Evolutionary conservation across 805 yeast species (phyloP).

Genomic region (Phaffomyces opuntiae): DNA sequence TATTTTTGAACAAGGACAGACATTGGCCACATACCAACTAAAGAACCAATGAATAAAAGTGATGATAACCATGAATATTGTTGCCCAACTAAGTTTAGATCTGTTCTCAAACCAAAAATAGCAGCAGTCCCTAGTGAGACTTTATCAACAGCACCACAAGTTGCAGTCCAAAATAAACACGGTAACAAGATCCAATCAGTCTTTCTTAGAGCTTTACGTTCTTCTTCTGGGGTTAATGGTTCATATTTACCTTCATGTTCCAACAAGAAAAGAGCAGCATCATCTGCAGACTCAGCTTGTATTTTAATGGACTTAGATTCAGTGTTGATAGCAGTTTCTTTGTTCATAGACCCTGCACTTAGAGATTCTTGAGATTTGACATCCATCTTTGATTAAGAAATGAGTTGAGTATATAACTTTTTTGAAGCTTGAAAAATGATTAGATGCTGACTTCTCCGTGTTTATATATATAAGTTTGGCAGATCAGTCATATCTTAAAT

Average conservation of each 20-base stretch:
- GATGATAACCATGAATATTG: conserved; percentile 35
- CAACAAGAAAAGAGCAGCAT: conserved; percentile 21
- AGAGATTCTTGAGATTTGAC: conserved; percentile 1
- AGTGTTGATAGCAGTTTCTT: conserved; percentile 1
- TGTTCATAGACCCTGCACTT: background rate
- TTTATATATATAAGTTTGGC: background rate
- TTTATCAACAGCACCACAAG: conserved; percentile 38
- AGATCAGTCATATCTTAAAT: background rate
- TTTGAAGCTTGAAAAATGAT: background rate
- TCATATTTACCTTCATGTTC: conserved; percentile 20
- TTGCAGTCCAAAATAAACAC: conserved; percentile 27
- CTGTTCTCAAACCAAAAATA: conserved; percentile 36
- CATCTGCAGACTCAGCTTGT: conserved; percentile 10
- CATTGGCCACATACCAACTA: conserved; percentile 34
- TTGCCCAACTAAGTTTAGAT: conserved; percentile 33
- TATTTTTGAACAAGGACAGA: conserved; percentile 22
- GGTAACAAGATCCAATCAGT: conserved; percentile 34
- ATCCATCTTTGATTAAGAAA: background rate
- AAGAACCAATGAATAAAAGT: conserved; percentile 35
- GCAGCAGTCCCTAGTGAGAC: conserved; percentile 38
- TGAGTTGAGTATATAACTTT: too few relatives aligned
- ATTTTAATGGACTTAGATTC: background rate
- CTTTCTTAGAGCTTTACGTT: conserved; percentile 27
- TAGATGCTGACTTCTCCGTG: background rate
- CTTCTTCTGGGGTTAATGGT: conserved; percentile 24